These are phyloP conservation scores for Ogataea ganodermae DNA, from an alignment of 805 yeast genomes.

Conservation along the genomic window DNA sequence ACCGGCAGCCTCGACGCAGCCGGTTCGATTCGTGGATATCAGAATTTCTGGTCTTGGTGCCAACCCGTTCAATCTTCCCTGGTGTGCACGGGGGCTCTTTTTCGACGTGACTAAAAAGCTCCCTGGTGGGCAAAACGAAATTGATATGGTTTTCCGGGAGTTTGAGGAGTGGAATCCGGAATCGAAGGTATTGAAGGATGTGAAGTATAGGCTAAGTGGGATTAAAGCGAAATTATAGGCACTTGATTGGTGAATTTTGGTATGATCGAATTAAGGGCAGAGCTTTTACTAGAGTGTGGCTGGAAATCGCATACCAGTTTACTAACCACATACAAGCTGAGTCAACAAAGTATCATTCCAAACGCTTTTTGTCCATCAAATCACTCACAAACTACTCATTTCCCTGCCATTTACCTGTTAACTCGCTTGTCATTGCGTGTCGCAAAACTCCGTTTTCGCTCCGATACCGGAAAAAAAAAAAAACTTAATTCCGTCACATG, in stretches of 20 bases:
- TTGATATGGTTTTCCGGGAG: slow-evolving; percentile 60
- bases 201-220: slow-evolving; percentile 58
- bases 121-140: slow-evolving; percentile 54
- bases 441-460: neutral
- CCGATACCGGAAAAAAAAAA: neutral
- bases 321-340: no score
- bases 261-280: no score
- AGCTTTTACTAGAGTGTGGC: no score
- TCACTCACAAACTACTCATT: no score
- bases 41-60: slow-evolving; percentile 65
- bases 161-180: slow-evolving; percentile 90
- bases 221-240: slow-evolving; percentile 32
- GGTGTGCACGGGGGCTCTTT: slow-evolving; percentile 86
- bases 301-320: no score
- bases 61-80: slow-evolving; percentile 87
- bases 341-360: no score
- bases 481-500: neutral
- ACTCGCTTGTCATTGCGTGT: no score
- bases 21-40: slow-evolving; percentile 41
- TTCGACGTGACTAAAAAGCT: slow-evolving; percentile 46
- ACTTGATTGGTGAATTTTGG: no score
- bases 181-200: slow-evolving; percentile 75
- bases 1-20: slow-evolving; percentile 27
- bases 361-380: no score
- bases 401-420: no score